Base-by-base conservation (phyloP, 495 filamentous ascomycete species). In the Mytilinidion resinicola region DNA sequence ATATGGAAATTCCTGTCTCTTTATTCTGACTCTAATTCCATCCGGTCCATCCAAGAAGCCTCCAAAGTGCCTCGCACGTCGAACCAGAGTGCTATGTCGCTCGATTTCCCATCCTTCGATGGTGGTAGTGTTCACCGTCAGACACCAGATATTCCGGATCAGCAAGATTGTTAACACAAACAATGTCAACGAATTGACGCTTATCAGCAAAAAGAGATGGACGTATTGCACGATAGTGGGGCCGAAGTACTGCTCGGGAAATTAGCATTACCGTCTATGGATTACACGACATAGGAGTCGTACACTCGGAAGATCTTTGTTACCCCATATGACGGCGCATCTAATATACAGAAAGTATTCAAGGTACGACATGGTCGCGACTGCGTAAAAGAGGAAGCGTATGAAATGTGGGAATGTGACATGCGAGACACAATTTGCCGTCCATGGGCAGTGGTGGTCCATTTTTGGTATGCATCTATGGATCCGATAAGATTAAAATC, bases 361-460 rank as follows among this genome's bases (percentile, higher is more conserved):
- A 8, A 90, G 78, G 56, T 83, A 82, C 4, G 70, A 61, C 74
- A 92, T 91, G 4, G 86, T 77, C 30, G 79, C 59, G 42, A 88
- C 85, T 33, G 88, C 78, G 73, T 87, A 95, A 68, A 88, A 77
- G 20, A 96, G 74, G 72, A 96, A 96, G 51, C 91, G 91, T 14
- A 93, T 69, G 71, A 95, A 96, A 72, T 95, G 85, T 10, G 91
- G 91, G 66, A 92, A 87, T 11, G 91, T 95, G 53, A 85, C 83
- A 69, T 95, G 80, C 2, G 91, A 96, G 43, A 97, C 90, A 73
- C 93, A 98, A 70, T 95, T 96, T 43, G 76, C 73, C 1, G 91
- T 96, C 93, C 93, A 98, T 0, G 93, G 91, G 67, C 93, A 98
- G 74, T 98, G 93, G 72, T 98, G 93, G 76, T 98, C 93, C 95